phyloP scores from a whole-genome alignment of 192 early-diverging fungal genomes.

The Coemansia asiatica region DNA sequence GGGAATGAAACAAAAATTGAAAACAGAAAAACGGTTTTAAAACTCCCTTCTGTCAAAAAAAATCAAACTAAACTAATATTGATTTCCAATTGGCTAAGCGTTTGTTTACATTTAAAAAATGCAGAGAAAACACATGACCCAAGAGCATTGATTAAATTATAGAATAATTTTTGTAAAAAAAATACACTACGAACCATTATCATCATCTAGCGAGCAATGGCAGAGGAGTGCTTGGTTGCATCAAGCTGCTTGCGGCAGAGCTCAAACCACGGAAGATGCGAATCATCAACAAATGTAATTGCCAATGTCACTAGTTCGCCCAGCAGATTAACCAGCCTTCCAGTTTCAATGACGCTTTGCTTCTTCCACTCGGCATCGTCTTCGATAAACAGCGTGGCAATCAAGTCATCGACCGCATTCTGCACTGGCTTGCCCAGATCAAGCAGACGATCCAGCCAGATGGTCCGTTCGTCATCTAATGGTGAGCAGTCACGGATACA shows the following conservation, averaged over 20 bases:
- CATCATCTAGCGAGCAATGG: constrained; percentile 22
- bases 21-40: neutral
- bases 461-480: constrained; percentile 34
- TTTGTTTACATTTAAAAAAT: neutral
- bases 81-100: too few species aligned
- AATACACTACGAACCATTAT: neutral
- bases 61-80: neutral
- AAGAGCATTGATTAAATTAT: neutral
- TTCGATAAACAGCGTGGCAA: constrained; percentile 32
- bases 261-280: constrained; percentile 51
- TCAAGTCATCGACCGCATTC: constrained; percentile 30
- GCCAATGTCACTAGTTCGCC: constrained; percentile 32
- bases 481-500: constrained; percentile 46
- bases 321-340: constrained; percentile 18
- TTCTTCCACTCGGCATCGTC: constrained; percentile 25
- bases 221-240: constrained; percentile 15
- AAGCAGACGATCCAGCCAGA: constrained; percentile 51
- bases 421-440: constrained; percentile 40
- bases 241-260: constrained; percentile 33
- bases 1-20: neutral
- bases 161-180: neutral
- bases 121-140: neutral
- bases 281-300: constrained; percentile 53
- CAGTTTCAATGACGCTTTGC: constrained; percentile 14
- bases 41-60: too few species aligned